Conservation (phyloP, 2,329 filamentous ascomycete genomes). For the Scleromitrula shiraiana region DNA sequence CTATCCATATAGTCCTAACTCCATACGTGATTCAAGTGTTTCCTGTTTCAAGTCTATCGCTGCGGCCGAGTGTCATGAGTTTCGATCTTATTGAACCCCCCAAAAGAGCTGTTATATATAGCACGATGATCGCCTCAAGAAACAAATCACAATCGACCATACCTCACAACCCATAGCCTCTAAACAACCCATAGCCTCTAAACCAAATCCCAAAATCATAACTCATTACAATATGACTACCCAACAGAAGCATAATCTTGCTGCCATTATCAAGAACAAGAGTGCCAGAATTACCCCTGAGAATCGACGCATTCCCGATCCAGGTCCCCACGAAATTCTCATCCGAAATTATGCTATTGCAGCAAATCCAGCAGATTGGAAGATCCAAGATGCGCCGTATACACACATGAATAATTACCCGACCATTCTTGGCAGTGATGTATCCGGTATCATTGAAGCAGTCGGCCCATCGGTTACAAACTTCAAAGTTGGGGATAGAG, state of each 20-base stretch:
- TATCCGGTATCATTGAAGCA: constrained; percentile 11
- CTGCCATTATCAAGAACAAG: constrained; percentile 20
- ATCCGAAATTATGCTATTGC: constrained; percentile 31
- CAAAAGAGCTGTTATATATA: no score
- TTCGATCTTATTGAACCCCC: no score
- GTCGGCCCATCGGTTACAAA: constrained; percentile 15
- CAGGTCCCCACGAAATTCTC: constrained; percentile 27
- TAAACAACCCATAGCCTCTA: background rate
- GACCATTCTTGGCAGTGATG: constrained; percentile 31
- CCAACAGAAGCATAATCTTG: constrained; percentile 9
- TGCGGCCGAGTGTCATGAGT: no score
- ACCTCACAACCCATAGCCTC: background rate
- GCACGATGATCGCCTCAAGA: no score
- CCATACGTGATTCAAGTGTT: no score
- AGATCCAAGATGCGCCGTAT: constrained; percentile 26
- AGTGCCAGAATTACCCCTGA: constrained; percentile 29
- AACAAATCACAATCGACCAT: no score
- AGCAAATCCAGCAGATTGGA: constrained; percentile 34
- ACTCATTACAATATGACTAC: constrained; percentile 6
- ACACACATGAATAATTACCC: constrained; percentile 25
- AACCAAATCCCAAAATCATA: no score
- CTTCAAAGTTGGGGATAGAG: constrained; percentile 31
- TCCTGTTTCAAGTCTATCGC: no score
- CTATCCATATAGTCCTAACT: no score
- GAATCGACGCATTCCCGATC: constrained; percentile 31